Percentiles rank a stretch among this genome's conserved stretches.
phyloP scores from a whole-genome alignment of 2,329 filamentous ascomycete genomes.

The Colletotrichum limetticola region DNA sequence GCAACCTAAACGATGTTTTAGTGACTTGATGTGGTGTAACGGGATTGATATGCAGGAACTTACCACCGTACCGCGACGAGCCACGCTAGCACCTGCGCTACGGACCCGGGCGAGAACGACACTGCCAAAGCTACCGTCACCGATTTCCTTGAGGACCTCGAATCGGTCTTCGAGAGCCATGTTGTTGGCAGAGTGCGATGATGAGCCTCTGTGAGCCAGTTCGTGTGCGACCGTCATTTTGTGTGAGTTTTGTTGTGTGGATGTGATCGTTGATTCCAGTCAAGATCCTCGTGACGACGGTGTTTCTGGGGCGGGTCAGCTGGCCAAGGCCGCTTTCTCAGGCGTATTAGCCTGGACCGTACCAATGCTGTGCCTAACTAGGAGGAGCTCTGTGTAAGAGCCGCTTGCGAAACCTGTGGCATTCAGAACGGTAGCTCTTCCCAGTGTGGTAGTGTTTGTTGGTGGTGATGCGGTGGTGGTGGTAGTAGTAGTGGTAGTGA shows the following conservation, averaged over 20 bases:
- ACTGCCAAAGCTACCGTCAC: conserved; percentile 98
- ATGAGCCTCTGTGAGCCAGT: conserved; percentile 74
- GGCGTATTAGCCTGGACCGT: conserved; percentile 37
- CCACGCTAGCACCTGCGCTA: conserved; percentile 87
- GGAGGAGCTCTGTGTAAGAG: conserved; percentile 51
- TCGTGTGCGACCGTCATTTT: conserved; percentile 84
- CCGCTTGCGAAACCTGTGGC: conserved; percentile 46
- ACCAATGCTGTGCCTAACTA: conserved; percentile 39
- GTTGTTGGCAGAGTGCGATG: conserved; percentile 60
- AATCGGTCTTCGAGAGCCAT: conserved; percentile 90
- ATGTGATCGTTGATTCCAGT: conserved; percentile 36
- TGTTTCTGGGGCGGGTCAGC: conserved; percentile 34
- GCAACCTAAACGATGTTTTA: conserved; percentile 73
- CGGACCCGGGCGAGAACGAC: conserved; percentile 92
- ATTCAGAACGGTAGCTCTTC: conserved; percentile 44
- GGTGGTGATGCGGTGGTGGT: not conserved
- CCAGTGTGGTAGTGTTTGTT: not conserved
- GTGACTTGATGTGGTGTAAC: conserved; percentile 15
- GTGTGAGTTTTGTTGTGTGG: conserved; percentile 24
- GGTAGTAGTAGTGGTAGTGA: not conserved
- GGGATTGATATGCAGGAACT: conserved; percentile 48
- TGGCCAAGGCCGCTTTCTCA: conserved; percentile 34
- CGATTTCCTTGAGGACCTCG: conserved; percentile 97
- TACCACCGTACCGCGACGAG: conserved; percentile 92
- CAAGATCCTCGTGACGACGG: conserved; percentile 34